Conservation (phyloP, 2,329 filamentous ascomycete species). For the Fusarium guadeloupense region DNA sequence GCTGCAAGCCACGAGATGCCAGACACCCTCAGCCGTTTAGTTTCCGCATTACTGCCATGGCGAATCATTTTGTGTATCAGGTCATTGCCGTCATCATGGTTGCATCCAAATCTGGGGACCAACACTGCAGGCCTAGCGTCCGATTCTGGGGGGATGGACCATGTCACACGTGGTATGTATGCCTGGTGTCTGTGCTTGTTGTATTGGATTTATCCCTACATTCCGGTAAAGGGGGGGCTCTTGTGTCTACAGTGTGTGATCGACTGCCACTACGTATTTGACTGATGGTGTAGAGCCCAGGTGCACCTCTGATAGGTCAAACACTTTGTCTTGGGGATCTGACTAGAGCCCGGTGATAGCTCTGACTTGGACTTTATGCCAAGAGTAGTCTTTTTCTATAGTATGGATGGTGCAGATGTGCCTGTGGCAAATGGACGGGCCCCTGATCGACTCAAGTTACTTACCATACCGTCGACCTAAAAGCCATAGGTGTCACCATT, state of each 20-base stretch:
- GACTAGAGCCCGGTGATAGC: too few species aligned
- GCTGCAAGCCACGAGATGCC: neutral
- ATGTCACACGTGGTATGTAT: conserved; percentile 1
- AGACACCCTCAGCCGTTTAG: neutral
- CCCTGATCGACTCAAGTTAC: too few species aligned
- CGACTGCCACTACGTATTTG: neutral
- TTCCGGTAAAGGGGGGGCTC: neutral
- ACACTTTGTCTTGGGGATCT: too few species aligned
- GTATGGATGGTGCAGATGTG: too few species aligned
- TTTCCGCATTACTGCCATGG: neutral
- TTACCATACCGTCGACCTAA: too few species aligned
- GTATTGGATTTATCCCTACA: neutral
- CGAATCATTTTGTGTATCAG: neutral
- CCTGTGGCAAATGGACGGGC: too few species aligned
- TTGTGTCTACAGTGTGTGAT: neutral
- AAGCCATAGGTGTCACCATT: too few species aligned
- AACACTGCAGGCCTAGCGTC: neutral
- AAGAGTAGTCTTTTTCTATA: too few species aligned
- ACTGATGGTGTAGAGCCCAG: too few species aligned
- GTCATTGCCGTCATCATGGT: conserved; percentile 7
- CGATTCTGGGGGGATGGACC: neutral
- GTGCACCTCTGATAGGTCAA: neutral
- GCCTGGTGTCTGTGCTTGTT: neutral
- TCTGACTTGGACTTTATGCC: too few species aligned
- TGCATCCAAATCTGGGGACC: conserved; percentile 17